Percentiles rank a stretch among this genome's conserved stretches.
Evolutionary conservation across 2,329 filamentous ascomycete genomes (phyloP).

Genomic region (Colletotrichum sp.): DNA sequence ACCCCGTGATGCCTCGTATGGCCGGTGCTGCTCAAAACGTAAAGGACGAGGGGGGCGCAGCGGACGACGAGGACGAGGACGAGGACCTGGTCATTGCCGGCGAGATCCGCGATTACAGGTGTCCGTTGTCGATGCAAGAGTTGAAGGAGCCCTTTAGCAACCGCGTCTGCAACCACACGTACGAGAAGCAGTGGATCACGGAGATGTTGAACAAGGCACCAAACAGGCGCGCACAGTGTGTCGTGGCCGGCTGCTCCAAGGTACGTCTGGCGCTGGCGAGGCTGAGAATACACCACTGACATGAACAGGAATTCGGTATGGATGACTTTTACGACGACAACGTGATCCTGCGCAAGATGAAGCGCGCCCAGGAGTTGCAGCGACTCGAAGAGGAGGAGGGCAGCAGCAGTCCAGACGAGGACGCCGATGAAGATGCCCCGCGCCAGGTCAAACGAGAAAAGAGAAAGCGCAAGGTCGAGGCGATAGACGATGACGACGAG

Average conservation of each 20-base stretch:
- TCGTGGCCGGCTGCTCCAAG: constrained; percentile 67
- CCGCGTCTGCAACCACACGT: constrained; percentile 72
- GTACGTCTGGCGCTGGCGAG: constrained; percentile 36
- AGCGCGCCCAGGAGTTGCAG: constrained; percentile 49
- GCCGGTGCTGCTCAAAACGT: neutral
- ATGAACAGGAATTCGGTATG: constrained; percentile 49
- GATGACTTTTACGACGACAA: constrained; percentile 62
- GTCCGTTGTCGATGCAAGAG: constrained; percentile 69
- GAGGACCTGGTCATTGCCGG: constrained; percentile 73
- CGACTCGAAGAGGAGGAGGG: constrained; percentile 47
- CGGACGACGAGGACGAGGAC: constrained; percentile 59
- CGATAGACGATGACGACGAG: constrained; percentile 21
- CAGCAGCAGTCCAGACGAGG: constrained; percentile 24
- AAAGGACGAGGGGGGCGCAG: constrained; percentile 35
- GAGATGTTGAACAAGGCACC: constrained; percentile 52
- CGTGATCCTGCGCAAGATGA: constrained; percentile 61
- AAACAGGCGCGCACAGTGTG: constrained; percentile 57
- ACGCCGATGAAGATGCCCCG: neutral
- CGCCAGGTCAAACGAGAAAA: constrained; percentile 3
- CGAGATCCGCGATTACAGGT: constrained; percentile 69
- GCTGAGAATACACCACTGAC: neutral
- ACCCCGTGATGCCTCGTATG: constrained; percentile 35
- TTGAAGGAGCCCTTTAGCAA: constrained; percentile 73
- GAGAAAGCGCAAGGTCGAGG: constrained; percentile 3
- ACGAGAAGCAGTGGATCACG: constrained; percentile 69